Evolutionary conservation across 495 filamentous ascomycete genomes (phyloP), one percentile per base, ranked within the genome.

Genomic region (Penicillium cosmopolitanum): DNA sequence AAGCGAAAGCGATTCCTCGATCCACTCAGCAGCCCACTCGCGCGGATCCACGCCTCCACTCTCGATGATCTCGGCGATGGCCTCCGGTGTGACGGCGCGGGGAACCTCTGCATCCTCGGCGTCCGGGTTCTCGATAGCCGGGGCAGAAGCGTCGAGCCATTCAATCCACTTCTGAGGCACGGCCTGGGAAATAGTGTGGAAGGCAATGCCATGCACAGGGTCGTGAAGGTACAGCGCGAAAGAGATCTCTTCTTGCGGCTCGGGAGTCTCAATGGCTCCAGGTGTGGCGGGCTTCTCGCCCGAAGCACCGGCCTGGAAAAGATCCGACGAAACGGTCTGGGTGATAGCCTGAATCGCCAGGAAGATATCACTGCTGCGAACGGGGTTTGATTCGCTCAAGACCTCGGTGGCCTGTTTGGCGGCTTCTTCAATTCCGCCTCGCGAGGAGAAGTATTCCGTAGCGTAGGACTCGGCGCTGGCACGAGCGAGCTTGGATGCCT

Each of bases 1-100:
- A 53, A 97, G 73, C 42, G 80, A 84, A n/a, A 98, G 81, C 0
- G 87, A 77, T 73, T 98, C 96, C 76, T 98, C 93, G 6, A 98
- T 83, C 95, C 95, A 98, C 72, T 98, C 96, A 0, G 93, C 87
- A 36, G 96, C 90, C 95, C 95, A 98, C 73, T 98, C 95, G 42
- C 95, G 81, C 1, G 95, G 95, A 71, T 98, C 95, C 3, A 97
- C 89, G 35, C 93, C 95, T 16, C 96, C 96, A 50, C 77, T 82
- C 66, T 93, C 87, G 56, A 98, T 84, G 60, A 98, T 96, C 71
- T 95, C 89, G 1, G 82, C 81, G 62, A 98, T 98, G 69, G 91
- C 90, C 21, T 89, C 88, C 3, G 94, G 95, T 9, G 95, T 76
- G 19, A 74, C 69, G 48, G 72, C 76, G 33, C 64, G 73, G 18